phyloP scores from a whole-genome alignment of 768 basidiomycete species.

The Mycena rosella region DNA sequence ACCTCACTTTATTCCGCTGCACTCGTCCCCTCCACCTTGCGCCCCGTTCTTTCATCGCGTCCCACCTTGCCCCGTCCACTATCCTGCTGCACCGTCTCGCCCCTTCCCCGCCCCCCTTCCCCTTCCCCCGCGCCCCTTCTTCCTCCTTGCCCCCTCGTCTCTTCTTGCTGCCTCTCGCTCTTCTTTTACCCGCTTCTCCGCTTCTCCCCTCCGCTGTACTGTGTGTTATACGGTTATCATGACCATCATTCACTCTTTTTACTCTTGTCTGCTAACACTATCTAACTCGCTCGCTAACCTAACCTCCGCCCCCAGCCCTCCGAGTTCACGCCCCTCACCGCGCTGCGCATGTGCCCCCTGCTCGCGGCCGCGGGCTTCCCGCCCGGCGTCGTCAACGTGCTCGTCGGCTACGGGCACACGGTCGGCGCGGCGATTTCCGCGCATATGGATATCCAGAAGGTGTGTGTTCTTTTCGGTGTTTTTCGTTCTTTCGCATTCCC shows the following conservation, averaged over 20 bases:
- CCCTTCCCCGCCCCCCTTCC: too few species aligned
- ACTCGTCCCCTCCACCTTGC: too few species aligned
- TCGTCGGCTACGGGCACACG: slow-evolving; percentile 67
- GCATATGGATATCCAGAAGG: slow-evolving; percentile 75
- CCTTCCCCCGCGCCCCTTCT: too few species aligned
- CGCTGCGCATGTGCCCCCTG: slow-evolving; percentile 63
- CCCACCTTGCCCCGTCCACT: background rate
- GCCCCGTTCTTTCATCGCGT: too few species aligned
- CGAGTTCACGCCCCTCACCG: slow-evolving; percentile 79
- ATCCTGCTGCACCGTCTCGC: too few species aligned
- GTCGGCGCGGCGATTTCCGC: slow-evolving; percentile 77
- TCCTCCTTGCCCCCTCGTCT: too few species aligned
- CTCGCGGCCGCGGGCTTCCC: slow-evolving; percentile 81
- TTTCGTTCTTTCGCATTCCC: background rate
- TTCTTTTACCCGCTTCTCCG: too few species aligned
- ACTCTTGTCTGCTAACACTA: background rate
- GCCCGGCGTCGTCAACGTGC: slow-evolving; percentile 78
- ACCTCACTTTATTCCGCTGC: too few species aligned
- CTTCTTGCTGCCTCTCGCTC: too few species aligned
- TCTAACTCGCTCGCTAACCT: background rate
- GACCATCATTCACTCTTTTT: too few species aligned
- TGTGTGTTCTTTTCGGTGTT: background rate
- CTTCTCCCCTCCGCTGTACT: too few species aligned
- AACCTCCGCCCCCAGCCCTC: slow-evolving; percentile 63
- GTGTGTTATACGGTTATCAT: too few species aligned